Conservation (phyloP, 192 early-diverging fungal species). For the Dispira simplex region DNA sequence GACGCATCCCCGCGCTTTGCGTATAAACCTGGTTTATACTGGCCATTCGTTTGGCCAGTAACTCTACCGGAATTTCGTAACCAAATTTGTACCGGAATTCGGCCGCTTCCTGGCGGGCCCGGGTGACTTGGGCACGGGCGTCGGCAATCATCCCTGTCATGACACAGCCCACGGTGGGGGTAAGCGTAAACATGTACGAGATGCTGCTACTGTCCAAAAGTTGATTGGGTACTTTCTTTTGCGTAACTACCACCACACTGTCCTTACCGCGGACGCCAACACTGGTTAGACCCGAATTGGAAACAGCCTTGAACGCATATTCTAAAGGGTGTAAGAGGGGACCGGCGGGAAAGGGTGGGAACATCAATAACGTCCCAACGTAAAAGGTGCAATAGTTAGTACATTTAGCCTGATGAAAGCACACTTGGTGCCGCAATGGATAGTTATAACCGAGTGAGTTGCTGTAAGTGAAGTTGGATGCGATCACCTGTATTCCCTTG, state of each 20-base stretch:
- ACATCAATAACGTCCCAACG: background rate
- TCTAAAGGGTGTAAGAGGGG: slow-evolving; percentile 36
- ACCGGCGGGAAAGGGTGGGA: background rate
- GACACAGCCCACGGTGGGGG: slow-evolving; percentile 89
- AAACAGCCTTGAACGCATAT: slow-evolving; percentile 99
- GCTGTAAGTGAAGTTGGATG: too few species aligned
- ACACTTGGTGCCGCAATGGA: too few species aligned
- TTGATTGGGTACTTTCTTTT: slow-evolving; percentile 96
- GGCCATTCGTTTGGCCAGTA: slow-evolving; percentile 95
- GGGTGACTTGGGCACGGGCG: slow-evolving; percentile 80
- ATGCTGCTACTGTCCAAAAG: slow-evolving; percentile 85
- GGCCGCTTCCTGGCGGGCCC: slow-evolving; percentile 89
- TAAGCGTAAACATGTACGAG: slow-evolving; percentile 86
- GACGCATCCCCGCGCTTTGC: slow-evolving; percentile 97
- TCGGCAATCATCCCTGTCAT: slow-evolving; percentile 96
- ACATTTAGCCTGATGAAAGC: too few species aligned
- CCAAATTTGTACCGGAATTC: slow-evolving; percentile 99
- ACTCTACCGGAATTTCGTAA: slow-evolving; percentile 91
- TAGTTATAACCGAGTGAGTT: too few species aligned
- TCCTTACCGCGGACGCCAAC: slow-evolving; percentile 94
- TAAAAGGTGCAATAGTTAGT: too few species aligned
- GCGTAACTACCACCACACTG: slow-evolving; percentile 85
- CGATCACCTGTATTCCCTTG: too few species aligned
- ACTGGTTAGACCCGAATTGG: slow-evolving; percentile 88
- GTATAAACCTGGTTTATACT: slow-evolving; percentile 99